Conservation (phyloP, 352 stramenopile genomes). For the Globisporangium canariense region DNA sequence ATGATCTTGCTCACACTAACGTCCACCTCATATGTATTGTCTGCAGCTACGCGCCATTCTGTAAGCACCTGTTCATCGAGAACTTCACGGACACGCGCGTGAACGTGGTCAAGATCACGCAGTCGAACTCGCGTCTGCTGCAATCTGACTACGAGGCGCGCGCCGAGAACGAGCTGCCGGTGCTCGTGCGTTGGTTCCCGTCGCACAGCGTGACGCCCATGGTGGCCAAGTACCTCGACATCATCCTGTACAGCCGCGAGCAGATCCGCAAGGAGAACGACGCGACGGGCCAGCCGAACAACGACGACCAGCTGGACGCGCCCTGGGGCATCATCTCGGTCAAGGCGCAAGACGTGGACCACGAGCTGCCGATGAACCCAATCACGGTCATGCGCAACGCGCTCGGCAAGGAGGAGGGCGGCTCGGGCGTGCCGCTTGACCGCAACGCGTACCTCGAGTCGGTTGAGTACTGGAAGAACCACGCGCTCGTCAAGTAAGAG, state of each 20-base stretch:
- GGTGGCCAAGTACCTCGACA: constrained; percentile 94
- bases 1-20: neutral
- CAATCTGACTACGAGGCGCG: constrained; percentile 93
- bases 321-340: constrained; percentile 96
- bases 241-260: constrained; percentile 98
- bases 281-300: constrained; percentile 49
- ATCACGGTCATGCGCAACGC: constrained; percentile 98
- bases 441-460: constrained; percentile 77
- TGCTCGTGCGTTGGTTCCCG: constrained; percentile 91
- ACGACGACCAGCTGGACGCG: constrained; percentile 52
- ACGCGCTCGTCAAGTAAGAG: constrained; percentile 79
- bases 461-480: constrained; percentile 86
- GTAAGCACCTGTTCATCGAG: constrained; percentile 97
- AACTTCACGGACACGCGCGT: constrained; percentile 92
- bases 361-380: constrained; percentile 97
- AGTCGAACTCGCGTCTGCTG: constrained; percentile 91
- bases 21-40: neutral
- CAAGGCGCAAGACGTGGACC: constrained; percentile 95
- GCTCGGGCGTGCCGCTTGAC: constrained; percentile 81
- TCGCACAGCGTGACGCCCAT: constrained; percentile 83
- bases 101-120: constrained; percentile 91
- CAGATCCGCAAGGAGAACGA: constrained; percentile 97
- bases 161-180: constrained; percentile 92
- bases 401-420: constrained; percentile 94
- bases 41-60: constrained; percentile 96